These are phyloP conservation scores for Penicillium robsamsonii DNA, from an alignment of 495 filamentous ascomycete genomes.

Conservation along the genomic window DNA sequence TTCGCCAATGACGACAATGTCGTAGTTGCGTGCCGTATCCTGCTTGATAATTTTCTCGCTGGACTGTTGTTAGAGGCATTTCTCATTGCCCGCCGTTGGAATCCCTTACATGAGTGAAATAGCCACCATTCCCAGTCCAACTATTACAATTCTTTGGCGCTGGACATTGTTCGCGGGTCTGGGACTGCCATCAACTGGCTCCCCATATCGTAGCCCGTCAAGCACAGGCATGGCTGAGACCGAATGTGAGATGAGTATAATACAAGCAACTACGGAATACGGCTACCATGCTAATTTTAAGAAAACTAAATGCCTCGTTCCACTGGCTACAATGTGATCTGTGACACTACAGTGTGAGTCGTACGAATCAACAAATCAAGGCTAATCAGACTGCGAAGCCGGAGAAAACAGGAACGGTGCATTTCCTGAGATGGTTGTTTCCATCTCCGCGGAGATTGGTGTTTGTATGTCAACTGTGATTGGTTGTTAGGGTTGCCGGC, in stretches of 20 bases:
- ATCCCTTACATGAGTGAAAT: constrained; percentile 81
- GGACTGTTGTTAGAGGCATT: neutral
- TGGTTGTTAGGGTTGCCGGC: constrained; percentile 4
- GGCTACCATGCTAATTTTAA: constrained; percentile 19
- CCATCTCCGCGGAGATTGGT: constrained; percentile 20
- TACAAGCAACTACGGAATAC: neutral
- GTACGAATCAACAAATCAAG: neutral
- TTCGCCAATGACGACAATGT: constrained; percentile 89
- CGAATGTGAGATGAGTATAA: neutral
- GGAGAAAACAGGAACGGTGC: constrained; percentile 14
- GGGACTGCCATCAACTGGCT: constrained; percentile 28
- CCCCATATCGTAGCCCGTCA: constrained; percentile 31
- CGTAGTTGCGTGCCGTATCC: constrained; percentile 76
- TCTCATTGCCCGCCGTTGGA: neutral
- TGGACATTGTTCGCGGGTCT: constrained; percentile 10
- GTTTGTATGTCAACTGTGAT: neutral
- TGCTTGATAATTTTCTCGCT: constrained; percentile 91
- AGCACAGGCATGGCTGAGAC: constrained; percentile 34
- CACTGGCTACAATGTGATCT: neutral
- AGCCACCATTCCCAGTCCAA: constrained; percentile 94
- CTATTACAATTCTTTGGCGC: constrained; percentile 75
- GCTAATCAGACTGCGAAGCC: neutral
- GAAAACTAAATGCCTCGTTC: neutral
- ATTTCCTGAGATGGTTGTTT: constrained; percentile 2
- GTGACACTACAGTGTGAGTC: neutral